Conservation (phyloP, 1,284 basidiomycete species). For the Caloboletus firmus region DNA sequence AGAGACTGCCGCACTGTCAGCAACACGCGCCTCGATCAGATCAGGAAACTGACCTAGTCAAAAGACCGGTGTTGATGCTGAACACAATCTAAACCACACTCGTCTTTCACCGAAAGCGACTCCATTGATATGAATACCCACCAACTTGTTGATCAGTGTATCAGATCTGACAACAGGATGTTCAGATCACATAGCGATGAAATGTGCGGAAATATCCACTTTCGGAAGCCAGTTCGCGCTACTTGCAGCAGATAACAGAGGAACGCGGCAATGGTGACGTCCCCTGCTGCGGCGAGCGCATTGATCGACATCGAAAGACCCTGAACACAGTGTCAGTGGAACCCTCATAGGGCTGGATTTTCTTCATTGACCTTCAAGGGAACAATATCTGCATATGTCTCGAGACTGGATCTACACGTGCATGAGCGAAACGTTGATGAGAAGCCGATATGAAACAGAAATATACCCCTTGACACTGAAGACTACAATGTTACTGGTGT, state of each 20-base stretch:
- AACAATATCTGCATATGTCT: rapidly evolving
- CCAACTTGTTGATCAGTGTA: constrained; percentile 45
- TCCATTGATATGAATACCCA: constrained; percentile 8
- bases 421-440: neutral
- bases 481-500: neutral
- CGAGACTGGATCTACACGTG: neutral
- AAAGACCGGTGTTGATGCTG: constrained; percentile 28
- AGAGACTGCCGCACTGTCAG: constrained; percentile 18
- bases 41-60: constrained; percentile 9
- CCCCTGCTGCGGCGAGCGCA: constrained; percentile 37
- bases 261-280: constrained; percentile 51
- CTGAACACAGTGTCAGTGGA: neutral
- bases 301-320: neutral
- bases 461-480: neutral
- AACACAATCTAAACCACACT: constrained; percentile 38
- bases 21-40: neutral
- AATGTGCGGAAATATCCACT: constrained; percentile 28
- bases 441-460: neutral
- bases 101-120: neutral
- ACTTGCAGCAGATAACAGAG: constrained; percentile 50
- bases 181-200: neutral
- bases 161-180: constrained; percentile 38
- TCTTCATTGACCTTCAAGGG: neutral
- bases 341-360: neutral
- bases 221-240: constrained; percentile 54